Evolutionary conservation across 1,284 basidiomycete species (phyloP).

Genomic region (Phylloporus gajari): DNA sequence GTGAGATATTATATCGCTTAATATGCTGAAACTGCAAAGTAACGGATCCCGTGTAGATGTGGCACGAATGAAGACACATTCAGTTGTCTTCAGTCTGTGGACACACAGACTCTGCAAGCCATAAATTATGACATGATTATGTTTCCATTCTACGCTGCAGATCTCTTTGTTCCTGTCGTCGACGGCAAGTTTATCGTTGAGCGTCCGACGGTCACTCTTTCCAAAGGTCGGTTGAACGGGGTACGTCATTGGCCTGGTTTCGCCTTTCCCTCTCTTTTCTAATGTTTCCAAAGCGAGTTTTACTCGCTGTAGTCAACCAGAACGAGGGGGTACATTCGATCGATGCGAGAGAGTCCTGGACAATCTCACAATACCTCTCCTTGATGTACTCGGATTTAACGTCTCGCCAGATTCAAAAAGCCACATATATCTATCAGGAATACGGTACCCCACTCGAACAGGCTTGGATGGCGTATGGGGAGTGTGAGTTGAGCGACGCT

Average conservation of each 20-base stretch:
- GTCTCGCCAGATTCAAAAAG: constrained; percentile 14
- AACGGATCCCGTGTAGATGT: constrained; percentile 32
- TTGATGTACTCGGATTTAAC: constrained; percentile 34
- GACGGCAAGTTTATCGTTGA: constrained; percentile 48
- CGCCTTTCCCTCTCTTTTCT: not conserved
- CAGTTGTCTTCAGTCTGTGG: constrained; percentile 37
- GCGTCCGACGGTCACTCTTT: constrained; percentile 37
- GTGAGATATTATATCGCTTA: not conserved
- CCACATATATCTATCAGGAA: constrained; percentile 20
- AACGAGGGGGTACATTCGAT: constrained; percentile 35
- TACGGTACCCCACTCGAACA: constrained; percentile 27
- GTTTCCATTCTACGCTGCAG: constrained; percentile 41
- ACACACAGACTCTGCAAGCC: constrained; percentile 29
- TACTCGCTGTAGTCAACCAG: constrained; percentile 24
- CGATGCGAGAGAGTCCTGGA: constrained; percentile 14
- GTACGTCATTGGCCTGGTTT: constrained; percentile 1
- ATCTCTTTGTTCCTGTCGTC: constrained; percentile 45
- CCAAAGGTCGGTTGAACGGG: constrained; percentile 28
- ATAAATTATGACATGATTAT: constrained; percentile 26
- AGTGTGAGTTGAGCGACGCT: constrained; percentile 28
- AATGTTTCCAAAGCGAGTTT: constrained; percentile 19
- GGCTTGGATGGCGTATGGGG: constrained; percentile 2
- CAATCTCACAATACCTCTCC: constrained; percentile 29
- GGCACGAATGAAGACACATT: constrained; percentile 31
- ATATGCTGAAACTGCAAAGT: too few relatives aligned